Conservation (phyloP, 2,329 filamentous ascomycete genomes). For the Aspergillus carbonarius region DNA sequence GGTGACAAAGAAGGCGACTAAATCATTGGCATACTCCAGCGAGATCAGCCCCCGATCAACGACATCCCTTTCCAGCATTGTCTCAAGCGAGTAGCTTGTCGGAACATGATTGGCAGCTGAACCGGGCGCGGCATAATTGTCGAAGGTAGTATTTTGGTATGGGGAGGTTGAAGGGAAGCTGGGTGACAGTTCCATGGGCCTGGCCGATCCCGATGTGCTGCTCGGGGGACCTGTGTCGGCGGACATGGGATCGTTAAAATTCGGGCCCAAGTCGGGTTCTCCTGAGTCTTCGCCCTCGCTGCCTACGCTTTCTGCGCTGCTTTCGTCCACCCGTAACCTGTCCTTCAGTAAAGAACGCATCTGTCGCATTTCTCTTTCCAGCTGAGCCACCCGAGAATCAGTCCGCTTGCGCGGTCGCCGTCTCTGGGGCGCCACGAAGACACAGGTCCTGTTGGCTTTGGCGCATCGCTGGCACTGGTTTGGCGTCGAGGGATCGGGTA, state of each 20-base stretch:
- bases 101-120: constrained; percentile 22
- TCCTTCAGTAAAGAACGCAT: constrained; percentile 39
- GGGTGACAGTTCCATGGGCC: constrained; percentile 27
- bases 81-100: constrained; percentile 21
- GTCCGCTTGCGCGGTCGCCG: constrained; percentile 39
- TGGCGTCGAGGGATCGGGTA: constrained; percentile 31
- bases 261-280: constrained; percentile 23
- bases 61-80: constrained; percentile 24
- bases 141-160: constrained; percentile 17
- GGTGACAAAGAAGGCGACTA: constrained; percentile 33
- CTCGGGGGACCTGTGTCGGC: constrained; percentile 22
- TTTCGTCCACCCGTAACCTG: constrained; percentile 29
- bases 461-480: constrained; percentile 39
- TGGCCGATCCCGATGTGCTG: constrained; percentile 21
- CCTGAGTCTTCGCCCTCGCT: constrained; percentile 26
- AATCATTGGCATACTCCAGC: constrained; percentile 31
- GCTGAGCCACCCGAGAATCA: constrained; percentile 37
- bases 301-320: constrained; percentile 26
- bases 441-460: constrained; percentile 34
- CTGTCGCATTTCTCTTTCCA: constrained; percentile 39
- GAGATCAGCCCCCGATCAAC: constrained; percentile 35
- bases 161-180: constrained; percentile 19
- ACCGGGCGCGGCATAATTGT: constrained; percentile 19
- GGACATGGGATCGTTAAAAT: constrained; percentile 20
- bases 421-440: constrained; percentile 39